phyloP scores from a whole-genome alignment of 306 rosid species.

The Cotoneaster glaucophyllus region DNA sequence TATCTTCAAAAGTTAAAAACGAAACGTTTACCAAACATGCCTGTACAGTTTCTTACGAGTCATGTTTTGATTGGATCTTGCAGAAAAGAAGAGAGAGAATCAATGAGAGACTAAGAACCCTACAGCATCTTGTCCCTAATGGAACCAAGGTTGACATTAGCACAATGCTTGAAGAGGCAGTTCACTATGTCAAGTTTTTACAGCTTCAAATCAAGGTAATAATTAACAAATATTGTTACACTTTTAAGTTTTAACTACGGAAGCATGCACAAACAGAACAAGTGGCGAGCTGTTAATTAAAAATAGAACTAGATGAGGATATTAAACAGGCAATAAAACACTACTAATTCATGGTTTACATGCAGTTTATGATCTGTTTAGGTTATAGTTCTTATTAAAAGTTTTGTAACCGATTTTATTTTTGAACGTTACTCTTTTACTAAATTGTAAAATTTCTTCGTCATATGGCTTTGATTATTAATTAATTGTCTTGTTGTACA shows the following conservation, averaged over 20 bases:
- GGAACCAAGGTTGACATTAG: slow-evolving; percentile 98
- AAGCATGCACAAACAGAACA: neutral
- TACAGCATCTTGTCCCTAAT: slow-evolving; percentile 81
- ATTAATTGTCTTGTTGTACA: slow-evolving; percentile 4
- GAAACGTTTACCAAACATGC: neutral
- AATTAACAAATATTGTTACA: neutral
- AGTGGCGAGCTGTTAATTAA: neutral
- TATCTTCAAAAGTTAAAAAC: neutral
- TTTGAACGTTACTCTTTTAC: neutral
- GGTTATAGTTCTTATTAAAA: neutral
- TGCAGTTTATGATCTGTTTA: neutral
- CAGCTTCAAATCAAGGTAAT: slow-evolving; percentile 93
- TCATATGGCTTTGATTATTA: neutral
- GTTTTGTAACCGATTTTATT: too few species aligned
- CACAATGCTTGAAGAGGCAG: slow-evolving; percentile 98
- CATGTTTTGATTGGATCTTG: neutral
- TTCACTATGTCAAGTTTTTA: slow-evolving; percentile 79
- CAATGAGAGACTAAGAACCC: slow-evolving; percentile 63
- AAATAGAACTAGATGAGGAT: too few species aligned
- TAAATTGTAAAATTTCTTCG: neutral
- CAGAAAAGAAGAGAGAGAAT: slow-evolving; percentile 96
- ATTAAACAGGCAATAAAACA: too few species aligned
- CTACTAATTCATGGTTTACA: neutral
- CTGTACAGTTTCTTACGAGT: neutral
- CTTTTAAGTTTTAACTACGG: neutral